Conservation (phyloP, 2,329 filamentous ascomycete genomes). For the Colletotrichum trifolii region DNA sequence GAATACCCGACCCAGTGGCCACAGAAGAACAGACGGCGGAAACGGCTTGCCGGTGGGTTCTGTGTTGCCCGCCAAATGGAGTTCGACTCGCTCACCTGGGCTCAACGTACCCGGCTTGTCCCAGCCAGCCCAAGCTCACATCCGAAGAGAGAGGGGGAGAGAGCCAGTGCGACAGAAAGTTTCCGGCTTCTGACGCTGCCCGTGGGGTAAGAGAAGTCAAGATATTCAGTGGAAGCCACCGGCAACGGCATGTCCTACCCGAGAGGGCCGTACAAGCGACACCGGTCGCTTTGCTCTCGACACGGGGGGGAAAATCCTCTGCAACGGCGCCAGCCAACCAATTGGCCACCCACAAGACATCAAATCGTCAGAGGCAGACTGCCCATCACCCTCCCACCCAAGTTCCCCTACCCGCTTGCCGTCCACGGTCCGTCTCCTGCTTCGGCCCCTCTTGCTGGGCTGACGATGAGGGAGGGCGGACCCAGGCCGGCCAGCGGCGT, state of each 20-base stretch:
- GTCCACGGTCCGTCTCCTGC: conserved; percentile 8
- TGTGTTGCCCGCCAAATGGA: not conserved
- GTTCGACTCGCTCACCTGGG: not conserved
- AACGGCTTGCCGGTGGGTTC: not conserved
- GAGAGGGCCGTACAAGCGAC: no score
- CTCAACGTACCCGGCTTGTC: conserved; percentile 8
- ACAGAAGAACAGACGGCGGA: not conserved
- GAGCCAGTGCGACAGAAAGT: conserved; percentile 24
- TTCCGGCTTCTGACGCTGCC: conserved; percentile 7
- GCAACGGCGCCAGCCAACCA: not conserved
- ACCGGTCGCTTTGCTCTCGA: no score
- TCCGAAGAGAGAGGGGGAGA: conserved; percentile 2
- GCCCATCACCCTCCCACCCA: no score
- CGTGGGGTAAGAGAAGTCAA: conserved; percentile 23
- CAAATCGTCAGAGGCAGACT: no score
- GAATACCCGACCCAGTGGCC: no score
- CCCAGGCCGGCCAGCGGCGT: conserved; percentile 14
- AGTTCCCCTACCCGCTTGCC: not conserved
- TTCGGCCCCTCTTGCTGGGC: conserved; percentile 9
- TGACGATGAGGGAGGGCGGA: conserved; percentile 16
- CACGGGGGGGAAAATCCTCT: not conserved
- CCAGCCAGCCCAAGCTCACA: conserved; percentile 22
- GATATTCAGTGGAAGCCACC: not conserved
- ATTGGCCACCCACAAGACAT: not conserved
- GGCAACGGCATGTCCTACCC: no score